A percentile compares a stretch with the other conserved stretches of the same genome.
Conservation (phyloP, 495 filamentous ascomycete species). For the Talaromyces nanjingensis region DNA sequence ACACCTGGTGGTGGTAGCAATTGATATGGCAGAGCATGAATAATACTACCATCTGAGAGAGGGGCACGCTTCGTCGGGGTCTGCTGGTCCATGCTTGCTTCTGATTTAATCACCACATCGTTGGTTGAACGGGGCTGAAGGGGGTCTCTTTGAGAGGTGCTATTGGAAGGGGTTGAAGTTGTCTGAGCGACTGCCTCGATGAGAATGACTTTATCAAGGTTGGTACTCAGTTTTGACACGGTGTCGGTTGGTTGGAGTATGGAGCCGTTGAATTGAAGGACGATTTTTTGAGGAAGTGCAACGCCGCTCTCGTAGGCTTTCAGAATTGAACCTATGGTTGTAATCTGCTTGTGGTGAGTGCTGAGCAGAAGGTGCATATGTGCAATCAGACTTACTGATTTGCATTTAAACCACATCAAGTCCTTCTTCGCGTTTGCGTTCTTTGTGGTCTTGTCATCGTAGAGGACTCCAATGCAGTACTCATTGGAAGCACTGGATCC, state of each 20-base stretch:
- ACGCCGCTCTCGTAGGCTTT: background rate
- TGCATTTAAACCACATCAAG: constrained; percentile 2
- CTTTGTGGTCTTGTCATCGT: background rate
- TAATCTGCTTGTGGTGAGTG: background rate
- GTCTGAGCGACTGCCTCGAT: background rate
- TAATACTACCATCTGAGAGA: background rate
- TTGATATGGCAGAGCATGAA: background rate
- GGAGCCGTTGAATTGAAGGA: background rate
- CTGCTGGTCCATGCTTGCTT: background rate
- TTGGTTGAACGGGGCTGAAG: background rate
- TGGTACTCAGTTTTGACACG: background rate
- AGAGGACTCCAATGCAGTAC: background rate
- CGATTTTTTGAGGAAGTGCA: background rate
- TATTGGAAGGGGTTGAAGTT: background rate
- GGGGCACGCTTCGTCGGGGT: background rate
- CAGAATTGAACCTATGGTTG: background rate
- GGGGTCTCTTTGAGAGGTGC: background rate
- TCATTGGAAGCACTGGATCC: background rate
- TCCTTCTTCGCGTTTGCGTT: background rate
- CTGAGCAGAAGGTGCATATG: background rate
- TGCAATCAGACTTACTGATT: background rate
- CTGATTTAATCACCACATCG: background rate
- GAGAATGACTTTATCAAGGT: background rate
- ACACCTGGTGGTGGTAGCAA: background rate
- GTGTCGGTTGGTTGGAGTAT: background rate